phyloP scores from a whole-genome alignment of 2,329 filamentous ascomycete species.

The Tolypocladium pustulatum region DNA sequence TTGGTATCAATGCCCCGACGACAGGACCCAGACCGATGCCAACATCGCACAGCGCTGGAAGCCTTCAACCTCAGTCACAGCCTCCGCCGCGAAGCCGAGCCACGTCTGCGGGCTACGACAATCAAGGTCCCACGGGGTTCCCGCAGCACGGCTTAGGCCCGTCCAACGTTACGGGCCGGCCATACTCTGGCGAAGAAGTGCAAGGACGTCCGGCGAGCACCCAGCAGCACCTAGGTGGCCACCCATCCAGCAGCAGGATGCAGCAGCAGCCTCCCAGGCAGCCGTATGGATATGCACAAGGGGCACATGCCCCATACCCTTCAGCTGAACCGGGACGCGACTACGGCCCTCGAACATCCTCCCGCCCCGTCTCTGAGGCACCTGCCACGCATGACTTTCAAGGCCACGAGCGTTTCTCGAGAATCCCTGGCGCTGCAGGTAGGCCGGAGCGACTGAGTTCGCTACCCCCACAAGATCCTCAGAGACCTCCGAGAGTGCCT shows the following conservation, averaged over 20 bases:
- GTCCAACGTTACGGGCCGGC: constrained; percentile 4
- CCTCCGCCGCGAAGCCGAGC: constrained; percentile 28
- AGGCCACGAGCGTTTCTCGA: constrained; percentile 18
- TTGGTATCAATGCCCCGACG: constrained; percentile 40
- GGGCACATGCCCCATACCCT: constrained; percentile 1
- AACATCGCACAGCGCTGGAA: constrained; percentile 33
- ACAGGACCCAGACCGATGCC: constrained; percentile 24
- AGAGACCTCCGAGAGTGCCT: constrained; percentile 9
- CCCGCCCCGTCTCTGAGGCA: constrained; percentile 10
- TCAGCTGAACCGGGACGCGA: constrained; percentile 19
- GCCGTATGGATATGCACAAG: neutral
- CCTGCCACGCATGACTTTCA: constrained; percentile 7
- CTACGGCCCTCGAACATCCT: constrained; percentile 26
- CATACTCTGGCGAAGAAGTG: constrained; percentile 11
- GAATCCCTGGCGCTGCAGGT: constrained; percentile 18
- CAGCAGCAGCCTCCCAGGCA: constrained; percentile 14
- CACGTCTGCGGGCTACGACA: constrained; percentile 33
- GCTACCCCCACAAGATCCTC: constrained; percentile 13
- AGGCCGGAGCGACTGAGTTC: constrained; percentile 23
- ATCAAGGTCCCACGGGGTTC: constrained; percentile 29
- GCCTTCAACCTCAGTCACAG: constrained; percentile 29
- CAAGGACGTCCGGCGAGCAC: constrained; percentile 15
- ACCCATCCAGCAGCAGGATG: constrained; percentile 20
- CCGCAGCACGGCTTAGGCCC: constrained; percentile 27
- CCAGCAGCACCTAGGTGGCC: constrained; percentile 15